Base-by-base conservation (phyloP, 2,329 filamentous ascomycete species). In the Fusarium virguliforme region DNA sequence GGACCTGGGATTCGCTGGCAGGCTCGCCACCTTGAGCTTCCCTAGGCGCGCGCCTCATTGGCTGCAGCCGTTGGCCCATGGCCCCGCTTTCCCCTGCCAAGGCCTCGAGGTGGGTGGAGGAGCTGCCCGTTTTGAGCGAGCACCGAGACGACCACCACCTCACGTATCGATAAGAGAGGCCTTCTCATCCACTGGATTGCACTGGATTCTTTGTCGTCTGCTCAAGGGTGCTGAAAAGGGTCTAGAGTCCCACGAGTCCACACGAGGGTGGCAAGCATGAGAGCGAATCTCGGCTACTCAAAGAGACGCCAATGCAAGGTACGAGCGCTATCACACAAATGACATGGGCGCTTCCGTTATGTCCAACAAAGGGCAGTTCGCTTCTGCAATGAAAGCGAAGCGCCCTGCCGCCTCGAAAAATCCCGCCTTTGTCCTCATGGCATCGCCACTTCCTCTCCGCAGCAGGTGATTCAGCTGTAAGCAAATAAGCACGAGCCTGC, bases 51-150 rank as follows among this genome's bases (percentile, higher is more conserved):
- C 65, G 64, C 51, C 65, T 73, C 12, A 75, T 75, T 75, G 74
- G 74, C 64, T 55, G 15, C 51, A 55, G 50, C 53, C 53, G 58
- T 63, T 70, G 38, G 41, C 24, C 6, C 28, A 24, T 12, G 24
- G 30, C 35, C 30, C 43, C 24, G 34, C 50, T 46, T 68, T 69
- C 70, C 73, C 69, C 71, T 75, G 73, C 71, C 73, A 75, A 75
- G 73, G 22, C 67, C 56, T 50, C 48, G 51, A 22, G 43, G 55
- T 58, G 55, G n/a, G 22, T 40, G n/a, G 67, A 37, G 61, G 63
- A 46, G 40, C 57, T 30, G 35, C 56, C 46, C 62, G 41, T 68
- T 65, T 63, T 65, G 60, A 50, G 51, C 48, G 46, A 62, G 7
- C 30, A 62, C 66, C 62, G 63, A 70, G 54, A 48, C 46, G 24